Conservation (phyloP, 495 filamentous ascomycete genomes). For the Rhizodiscina lignyota region DNA sequence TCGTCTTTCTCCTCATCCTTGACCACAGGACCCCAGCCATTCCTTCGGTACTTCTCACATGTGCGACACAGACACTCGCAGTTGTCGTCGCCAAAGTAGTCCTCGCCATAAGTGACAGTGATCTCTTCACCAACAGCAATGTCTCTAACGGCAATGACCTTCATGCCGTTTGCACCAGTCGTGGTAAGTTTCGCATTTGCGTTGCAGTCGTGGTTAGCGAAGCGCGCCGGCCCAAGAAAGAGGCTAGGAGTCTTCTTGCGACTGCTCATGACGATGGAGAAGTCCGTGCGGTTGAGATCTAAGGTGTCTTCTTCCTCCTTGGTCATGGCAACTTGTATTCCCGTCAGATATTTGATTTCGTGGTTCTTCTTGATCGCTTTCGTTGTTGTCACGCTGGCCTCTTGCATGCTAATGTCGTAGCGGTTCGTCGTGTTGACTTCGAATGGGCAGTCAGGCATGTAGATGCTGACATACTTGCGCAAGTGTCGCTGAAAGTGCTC, state of each 20-base stretch:
- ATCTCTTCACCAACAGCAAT: slow-evolving; percentile 87
- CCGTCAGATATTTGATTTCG: slow-evolving; percentile 75
- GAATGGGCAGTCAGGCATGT: slow-evolving; percentile 81
- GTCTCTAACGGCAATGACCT: slow-evolving; percentile 60
- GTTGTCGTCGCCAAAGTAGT: slow-evolving; percentile 92
- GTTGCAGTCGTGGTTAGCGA: slow-evolving; percentile 93
- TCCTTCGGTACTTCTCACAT: slow-evolving; percentile 58
- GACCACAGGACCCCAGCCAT: slow-evolving; percentile 53
- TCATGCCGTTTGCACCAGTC: slow-evolving; percentile 68
- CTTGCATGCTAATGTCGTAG: slow-evolving; percentile 78
- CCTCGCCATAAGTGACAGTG: slow-evolving; percentile 84
- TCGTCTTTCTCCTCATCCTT: slow-evolving; percentile 7
- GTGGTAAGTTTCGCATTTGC: slow-evolving; percentile 81
- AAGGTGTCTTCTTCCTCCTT: slow-evolving; percentile 74
- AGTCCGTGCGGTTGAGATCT: slow-evolving; percentile 66
- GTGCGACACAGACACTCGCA: slow-evolving; percentile 85
- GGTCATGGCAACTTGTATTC: slow-evolving; percentile 79
- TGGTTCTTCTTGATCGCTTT: slow-evolving; percentile 63
- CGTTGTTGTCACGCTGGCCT: slow-evolving; percentile 77
- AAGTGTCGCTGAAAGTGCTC: slow-evolving; percentile 78
- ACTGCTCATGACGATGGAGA: slow-evolving; percentile 89
- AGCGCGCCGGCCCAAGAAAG: slow-evolving; percentile 87
- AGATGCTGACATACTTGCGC: slow-evolving; percentile 82
- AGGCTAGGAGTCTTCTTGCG: slow-evolving; percentile 74
- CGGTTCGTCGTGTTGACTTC: slow-evolving; percentile 90